Evolutionary conservation across 2,329 filamentous ascomycete species (phyloP), one percentile per base, ranked within the genome.

Genomic region (Pestalotiopsis sp.): DNA sequence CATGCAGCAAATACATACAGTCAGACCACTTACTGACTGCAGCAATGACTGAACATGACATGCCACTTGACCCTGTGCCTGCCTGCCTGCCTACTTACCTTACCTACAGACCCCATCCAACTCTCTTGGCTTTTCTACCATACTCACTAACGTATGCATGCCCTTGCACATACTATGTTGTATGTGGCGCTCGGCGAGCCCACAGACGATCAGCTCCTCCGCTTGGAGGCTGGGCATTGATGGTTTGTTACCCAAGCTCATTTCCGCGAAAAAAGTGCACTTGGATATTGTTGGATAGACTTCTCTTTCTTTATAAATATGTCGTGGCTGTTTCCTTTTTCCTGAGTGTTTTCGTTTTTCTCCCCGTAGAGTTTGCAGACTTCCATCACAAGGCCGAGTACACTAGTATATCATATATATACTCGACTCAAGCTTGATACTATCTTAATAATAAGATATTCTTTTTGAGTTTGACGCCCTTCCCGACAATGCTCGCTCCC

Each of bases 141-240:
- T 39, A 41, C 61, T 45, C 23, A 23, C 14, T 64, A 49, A 20
- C 13, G n/a, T 31, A 49, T 31, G 23, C 61, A 64, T 45, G 38
- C 25, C 41, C 61, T 41, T 64, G 61, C 61, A 64, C n/a, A 20
- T 39, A 62, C 25, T 20, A 20, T 62, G 61, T 31, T 25, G 61
- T 64, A 64, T 64, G 61, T 64, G 61, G 61, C 61, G 61, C 61
- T 49, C 23, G 23, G 38, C 61, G 20, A 49, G 38, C 61, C 59
- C 36, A 39, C 27, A 27, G 23, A 59, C 25, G 25, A 59, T 59
- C 57, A 36, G 23, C 57, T 59, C 27, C 57, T 14, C n/a, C 57
- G 31, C 57, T 59, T 25, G 12, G 27, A 62, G 59, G 59, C 59
- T 62, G 59, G 59, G 59, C 59, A 62, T 13, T 59, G 23, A 36